Percentiles rank a stretch among this genome's conserved stretches.
Conservation (phyloP, 768 basidiomycete species). For the Hericium erinaceus region DNA sequence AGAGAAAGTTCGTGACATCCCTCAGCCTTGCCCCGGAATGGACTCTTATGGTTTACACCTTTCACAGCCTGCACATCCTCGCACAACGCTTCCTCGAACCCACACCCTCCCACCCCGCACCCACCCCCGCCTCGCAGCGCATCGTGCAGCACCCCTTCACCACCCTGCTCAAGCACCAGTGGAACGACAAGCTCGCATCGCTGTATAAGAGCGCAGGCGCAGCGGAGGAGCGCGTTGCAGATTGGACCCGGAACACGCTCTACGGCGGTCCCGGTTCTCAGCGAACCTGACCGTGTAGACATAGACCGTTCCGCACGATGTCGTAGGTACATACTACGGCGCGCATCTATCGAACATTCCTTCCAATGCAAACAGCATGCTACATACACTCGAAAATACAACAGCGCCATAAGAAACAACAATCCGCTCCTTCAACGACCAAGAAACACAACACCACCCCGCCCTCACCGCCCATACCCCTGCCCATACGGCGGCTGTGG, state of each 20-base stretch:
- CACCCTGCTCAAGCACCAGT: slow-evolving; percentile 40
- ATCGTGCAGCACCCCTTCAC: slow-evolving; percentile 38
- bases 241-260: neutral
- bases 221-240: slow-evolving; percentile 35
- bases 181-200: slow-evolving; percentile 49
- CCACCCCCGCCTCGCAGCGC: slow-evolving; percentile 45
- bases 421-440: neutral
- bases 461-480: slow-evolving; percentile 11
- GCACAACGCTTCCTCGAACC: slow-evolving; percentile 43
- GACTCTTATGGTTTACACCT: neutral
- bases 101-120: slow-evolving; percentile 36
- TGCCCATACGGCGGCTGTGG: slow-evolving; percentile 23
- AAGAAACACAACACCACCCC: neutral
- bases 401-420: neutral
- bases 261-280: slow-evolving; percentile 1
- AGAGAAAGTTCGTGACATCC: slow-evolving; percentile 37
- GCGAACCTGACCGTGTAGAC: neutral
- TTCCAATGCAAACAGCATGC: neutral
- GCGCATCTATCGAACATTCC: neutral
- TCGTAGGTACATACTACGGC: neutral
- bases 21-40: neutral
- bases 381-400: neutral
- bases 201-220: slow-evolving; percentile 33
- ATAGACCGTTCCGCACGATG: neutral
- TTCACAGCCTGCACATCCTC: slow-evolving; percentile 36